Conservation (phyloP, 306 rosid species). For the Fagus crenata region DNA sequence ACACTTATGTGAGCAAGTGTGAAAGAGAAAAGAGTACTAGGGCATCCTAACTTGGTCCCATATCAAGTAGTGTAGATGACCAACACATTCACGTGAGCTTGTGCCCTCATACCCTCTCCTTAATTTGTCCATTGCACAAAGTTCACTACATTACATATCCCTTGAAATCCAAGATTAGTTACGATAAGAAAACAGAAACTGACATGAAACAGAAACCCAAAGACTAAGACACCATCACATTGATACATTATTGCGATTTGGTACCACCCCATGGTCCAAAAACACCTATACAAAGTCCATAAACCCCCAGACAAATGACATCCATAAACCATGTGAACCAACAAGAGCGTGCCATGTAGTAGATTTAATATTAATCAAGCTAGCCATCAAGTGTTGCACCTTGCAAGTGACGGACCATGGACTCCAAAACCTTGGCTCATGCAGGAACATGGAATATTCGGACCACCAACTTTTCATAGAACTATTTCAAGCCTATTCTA, state of each 20-base stretch:
- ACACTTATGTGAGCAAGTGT: background rate
- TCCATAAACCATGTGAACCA: background rate
- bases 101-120: conserved; percentile 25
- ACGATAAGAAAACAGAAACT: conserved; percentile 11
- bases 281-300: background rate
- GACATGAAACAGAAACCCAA: conserved; percentile 4
- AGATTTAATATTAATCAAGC: background rate
- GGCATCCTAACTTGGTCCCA: background rate
- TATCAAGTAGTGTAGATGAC: background rate
- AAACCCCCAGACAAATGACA: background rate
- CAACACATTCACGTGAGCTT: conserved; percentile 37
- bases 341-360: too few species aligned
- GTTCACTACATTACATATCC: conserved; percentile 8
- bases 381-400: background rate
- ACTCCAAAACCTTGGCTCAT: conserved; percentile 9
- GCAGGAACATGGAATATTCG: background rate
- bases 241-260: conserved; percentile 3
- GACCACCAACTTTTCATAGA: conserved; percentile 21
- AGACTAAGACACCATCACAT: conserved; percentile 4
- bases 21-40: background rate
- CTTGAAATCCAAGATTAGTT: background rate
- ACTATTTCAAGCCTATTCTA: background rate
- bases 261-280: background rate
- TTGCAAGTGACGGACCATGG: conserved; percentile 29
- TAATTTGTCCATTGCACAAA: conserved; percentile 7